Conservation (phyloP, 2,329 filamentous ascomycete genomes). For the Monosporascus sp. region DNA sequence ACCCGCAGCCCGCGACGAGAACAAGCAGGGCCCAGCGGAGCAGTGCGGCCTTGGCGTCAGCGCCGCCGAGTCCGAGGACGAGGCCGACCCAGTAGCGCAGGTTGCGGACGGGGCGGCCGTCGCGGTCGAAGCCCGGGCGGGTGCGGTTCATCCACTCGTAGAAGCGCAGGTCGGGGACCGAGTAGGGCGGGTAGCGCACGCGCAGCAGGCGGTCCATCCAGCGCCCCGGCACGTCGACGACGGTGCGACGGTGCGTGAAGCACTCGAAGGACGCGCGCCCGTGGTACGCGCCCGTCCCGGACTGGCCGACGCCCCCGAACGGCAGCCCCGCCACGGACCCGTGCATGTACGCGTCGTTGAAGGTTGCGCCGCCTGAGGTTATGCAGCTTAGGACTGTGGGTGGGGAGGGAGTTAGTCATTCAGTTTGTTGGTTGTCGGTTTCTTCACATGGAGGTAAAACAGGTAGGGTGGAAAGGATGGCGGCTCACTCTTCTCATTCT, state of each 20-base stretch:
- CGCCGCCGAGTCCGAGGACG: conserved; percentile 46
- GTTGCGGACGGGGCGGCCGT: conserved; percentile 47
- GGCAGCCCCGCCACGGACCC: conserved; percentile 64
- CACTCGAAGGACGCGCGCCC: conserved; percentile 68
- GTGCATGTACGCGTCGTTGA: conserved; percentile 66
- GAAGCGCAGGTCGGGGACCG: conserved; percentile 37
- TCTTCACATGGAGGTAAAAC: too few species aligned
- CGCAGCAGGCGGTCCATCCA: conserved; percentile 65
- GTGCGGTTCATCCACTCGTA: conserved; percentile 36
- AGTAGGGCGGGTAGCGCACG: conserved; percentile 64
- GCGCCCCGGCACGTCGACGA: conserved; percentile 53
- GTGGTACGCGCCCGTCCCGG: conserved; percentile 71
- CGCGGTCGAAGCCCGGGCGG: conserved; percentile 58
- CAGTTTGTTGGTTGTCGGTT: conserved; percentile 3
- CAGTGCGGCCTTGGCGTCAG: conserved; percentile 43
- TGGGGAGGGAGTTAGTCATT: background rate
- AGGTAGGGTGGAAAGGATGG: background rate
- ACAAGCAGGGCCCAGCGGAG: conserved; percentile 42
- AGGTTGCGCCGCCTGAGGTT: conserved; percentile 63
- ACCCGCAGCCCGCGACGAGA: background rate
- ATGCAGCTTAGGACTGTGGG: conserved; percentile 52
- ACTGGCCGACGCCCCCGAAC: conserved; percentile 80
- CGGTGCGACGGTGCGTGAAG: conserved; percentile 39
- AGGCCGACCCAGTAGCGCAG: conserved; percentile 50
- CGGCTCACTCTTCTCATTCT: conserved; percentile 64